Conservation (phyloP, 148 eudicot species). For the Rhododendron simsii region DNA sequence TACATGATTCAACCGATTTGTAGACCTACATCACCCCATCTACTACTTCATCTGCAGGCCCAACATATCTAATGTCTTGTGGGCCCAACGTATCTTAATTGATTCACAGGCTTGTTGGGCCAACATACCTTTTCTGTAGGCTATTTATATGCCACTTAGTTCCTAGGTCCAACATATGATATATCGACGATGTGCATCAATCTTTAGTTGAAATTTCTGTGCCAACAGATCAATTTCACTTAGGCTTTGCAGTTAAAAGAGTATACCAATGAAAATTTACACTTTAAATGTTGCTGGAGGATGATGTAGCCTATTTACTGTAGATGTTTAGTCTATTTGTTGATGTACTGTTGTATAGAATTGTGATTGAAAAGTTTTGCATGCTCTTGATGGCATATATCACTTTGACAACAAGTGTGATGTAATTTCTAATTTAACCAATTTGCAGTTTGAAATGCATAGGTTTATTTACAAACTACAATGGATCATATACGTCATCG, state of each 20-base stretch:
- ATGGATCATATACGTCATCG: background rate
- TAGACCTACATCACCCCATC: background rate
- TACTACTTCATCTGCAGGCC: background rate
- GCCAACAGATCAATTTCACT: background rate
- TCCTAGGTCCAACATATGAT: background rate
- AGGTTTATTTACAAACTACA: background rate
- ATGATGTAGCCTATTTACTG: background rate
- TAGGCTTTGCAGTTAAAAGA: background rate
- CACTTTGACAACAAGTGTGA: background rate
- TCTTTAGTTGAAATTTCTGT: background rate
- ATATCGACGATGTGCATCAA: background rate
- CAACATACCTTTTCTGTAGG: background rate
- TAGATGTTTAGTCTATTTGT: background rate
- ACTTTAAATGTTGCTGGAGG: conserved; percentile 1
- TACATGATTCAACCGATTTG: background rate
- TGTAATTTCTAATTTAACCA: background rate
- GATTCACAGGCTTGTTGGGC: background rate
- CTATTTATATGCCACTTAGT: background rate
- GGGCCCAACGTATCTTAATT: too few relatives aligned
- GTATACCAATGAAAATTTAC: background rate
- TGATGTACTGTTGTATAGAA: background rate
- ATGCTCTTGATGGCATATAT: background rate
- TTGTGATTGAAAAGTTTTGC: background rate
- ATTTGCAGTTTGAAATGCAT: background rate
- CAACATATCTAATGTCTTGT: background rate